phyloP scores from a whole-genome alignment of 1,284 basidiomycete species.

The Trametes polyzona region DNA sequence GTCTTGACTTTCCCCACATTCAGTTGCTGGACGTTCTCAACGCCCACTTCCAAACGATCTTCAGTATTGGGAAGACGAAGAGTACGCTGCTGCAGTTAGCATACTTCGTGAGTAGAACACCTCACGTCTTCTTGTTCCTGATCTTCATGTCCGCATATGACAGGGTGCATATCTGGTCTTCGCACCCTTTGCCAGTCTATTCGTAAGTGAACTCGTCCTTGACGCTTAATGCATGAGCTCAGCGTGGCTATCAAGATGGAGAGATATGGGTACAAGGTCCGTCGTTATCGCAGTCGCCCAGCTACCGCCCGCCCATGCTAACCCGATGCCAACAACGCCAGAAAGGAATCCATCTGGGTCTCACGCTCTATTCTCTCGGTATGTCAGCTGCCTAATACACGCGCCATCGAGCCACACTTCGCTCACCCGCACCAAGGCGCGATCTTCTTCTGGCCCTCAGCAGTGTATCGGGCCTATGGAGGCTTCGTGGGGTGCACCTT shows the following conservation, averaged over 20 bases:
- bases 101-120: constrained; percentile 62
- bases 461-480: constrained; percentile 66
- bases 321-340: constrained; percentile 26
- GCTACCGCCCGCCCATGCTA: not conserved
- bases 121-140: constrained; percentile 3
- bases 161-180: constrained; percentile 72
- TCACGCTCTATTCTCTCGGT: constrained; percentile 72
- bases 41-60: constrained; percentile 77
- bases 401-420: constrained; percentile 3
- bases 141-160: not conserved
- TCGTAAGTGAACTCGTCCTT: constrained; percentile 42
- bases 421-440: constrained; percentile 46
- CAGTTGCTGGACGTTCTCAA: constrained; percentile 86
- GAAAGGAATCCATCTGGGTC: constrained; percentile 72
- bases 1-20: constrained; percentile 15
- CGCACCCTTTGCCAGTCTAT: constrained; percentile 59
- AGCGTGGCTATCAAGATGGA: constrained; percentile 49
- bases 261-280: constrained; percentile 62
- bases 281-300: constrained; percentile 4
- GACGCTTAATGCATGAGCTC: too few relatives aligned
- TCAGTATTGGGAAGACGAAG: constrained; percentile 74
- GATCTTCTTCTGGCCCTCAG: constrained; percentile 83
- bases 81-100: constrained; percentile 86
- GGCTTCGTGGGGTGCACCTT: constrained; percentile 79
- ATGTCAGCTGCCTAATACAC: constrained; percentile 19